These are phyloP conservation scores for Carnegiea gigantea DNA, from an alignment of 179 eudicot species.

Conservation along the genomic window DNA sequence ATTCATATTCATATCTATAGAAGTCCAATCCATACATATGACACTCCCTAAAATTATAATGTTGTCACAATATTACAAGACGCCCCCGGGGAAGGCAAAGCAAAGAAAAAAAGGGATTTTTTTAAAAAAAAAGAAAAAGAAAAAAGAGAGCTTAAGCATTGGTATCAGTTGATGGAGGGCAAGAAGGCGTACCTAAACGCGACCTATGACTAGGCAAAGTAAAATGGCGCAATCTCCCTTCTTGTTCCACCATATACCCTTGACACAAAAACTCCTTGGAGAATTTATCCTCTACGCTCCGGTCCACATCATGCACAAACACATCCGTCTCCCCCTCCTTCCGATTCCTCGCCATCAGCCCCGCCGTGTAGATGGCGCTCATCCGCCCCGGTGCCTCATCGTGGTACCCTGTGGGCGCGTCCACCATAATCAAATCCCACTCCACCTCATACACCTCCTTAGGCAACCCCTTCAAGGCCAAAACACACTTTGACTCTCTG, in stretches of 20 bases:
- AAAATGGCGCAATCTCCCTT: conserved; percentile 57
- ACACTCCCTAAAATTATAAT: no score
- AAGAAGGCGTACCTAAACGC: conserved; percentile 43
- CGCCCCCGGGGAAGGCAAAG: no score
- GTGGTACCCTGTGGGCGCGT: conserved; percentile 73
- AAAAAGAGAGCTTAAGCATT: neutral
- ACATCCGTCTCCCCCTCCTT: conserved; percentile 58
- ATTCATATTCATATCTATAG: no score
- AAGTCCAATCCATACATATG: no score
- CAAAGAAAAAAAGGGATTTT: no score
- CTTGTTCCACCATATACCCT: conserved; percentile 52
- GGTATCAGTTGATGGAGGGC: conserved; percentile 33
- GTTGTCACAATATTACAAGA: no score
- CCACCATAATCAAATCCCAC: conserved; percentile 87
- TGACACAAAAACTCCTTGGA: conserved; percentile 57
- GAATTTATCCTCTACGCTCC: conserved; percentile 53
- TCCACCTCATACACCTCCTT: conserved; percentile 52
- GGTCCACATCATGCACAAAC: conserved; percentile 69
- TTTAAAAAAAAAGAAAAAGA: no score
- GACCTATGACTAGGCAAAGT: conserved; percentile 51
- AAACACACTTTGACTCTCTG: conserved; percentile 37
- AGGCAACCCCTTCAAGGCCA: conserved; percentile 50
- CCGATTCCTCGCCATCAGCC: conserved; percentile 58
- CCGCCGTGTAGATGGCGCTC: conserved; percentile 70
- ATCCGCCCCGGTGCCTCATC: conserved; percentile 72